These are phyloP conservation scores for Physcomitrium patens DNA, from an alignment of 225 moss, liverwort and hornwort species.

Conservation along the genomic window DNA sequence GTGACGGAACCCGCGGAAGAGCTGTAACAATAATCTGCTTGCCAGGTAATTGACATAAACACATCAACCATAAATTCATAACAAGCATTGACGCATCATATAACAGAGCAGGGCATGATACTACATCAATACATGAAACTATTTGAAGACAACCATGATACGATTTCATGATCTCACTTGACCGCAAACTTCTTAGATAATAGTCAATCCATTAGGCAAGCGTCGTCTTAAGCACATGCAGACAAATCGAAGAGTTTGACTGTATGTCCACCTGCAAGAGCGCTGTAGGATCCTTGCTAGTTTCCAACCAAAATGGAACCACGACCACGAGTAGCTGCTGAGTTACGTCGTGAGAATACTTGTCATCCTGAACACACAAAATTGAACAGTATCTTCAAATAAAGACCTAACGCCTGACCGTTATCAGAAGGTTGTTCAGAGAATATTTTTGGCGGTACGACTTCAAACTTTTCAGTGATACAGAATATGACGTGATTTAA, in stretches of 20 bases:
- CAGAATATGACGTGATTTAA: background rate
- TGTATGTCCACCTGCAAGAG: slow-evolving; percentile 61
- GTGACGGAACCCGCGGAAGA: slow-evolving; percentile 76
- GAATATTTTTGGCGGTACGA: background rate
- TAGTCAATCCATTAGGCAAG: background rate
- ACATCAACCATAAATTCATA: background rate
- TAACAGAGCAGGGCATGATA: slow-evolving; percentile 1
- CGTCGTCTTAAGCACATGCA: background rate
- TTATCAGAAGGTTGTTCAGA: background rate
- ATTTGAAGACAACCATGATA: background rate
- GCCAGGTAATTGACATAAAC: slow-evolving; percentile 23
- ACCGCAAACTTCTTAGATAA: background rate
- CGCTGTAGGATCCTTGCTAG: slow-evolving; percentile 69
- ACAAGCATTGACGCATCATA: background rate
- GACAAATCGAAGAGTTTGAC: slow-evolving; percentile 4
- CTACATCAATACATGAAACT: background rate
- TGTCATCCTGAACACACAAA: slow-evolving; percentile 72
- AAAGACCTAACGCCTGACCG: slow-evolving; percentile 8
- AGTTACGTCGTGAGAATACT: slow-evolving; percentile 88
- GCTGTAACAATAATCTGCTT: slow-evolving; percentile 79
- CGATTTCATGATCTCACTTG: slow-evolving; percentile 9
- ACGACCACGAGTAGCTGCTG: slow-evolving; percentile 74
- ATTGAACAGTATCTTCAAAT: background rate
- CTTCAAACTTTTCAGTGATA: background rate
- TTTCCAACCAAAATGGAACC: slow-evolving; percentile 83